Evolutionary conservation across 2,329 filamentous ascomycete species (phyloP).

Genomic region (Aureobasidium lini): DNA sequence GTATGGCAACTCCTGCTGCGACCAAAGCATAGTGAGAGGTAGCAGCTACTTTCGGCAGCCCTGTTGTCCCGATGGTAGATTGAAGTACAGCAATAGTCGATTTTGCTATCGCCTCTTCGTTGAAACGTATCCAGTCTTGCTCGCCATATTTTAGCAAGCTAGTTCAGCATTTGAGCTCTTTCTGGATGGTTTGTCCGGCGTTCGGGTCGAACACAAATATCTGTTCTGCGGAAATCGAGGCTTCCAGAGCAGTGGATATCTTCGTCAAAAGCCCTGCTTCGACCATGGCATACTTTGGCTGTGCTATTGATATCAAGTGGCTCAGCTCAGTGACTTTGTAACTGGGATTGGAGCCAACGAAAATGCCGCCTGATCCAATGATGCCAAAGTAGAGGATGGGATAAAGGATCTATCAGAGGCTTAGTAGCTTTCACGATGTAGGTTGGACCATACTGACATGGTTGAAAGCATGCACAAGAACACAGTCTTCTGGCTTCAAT

Average conservation of each 20-base stretch:
- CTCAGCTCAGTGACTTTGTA: constrained; percentile 42
- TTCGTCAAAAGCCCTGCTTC: neutral
- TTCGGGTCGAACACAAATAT: neutral
- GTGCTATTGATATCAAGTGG: constrained; percentile 38
- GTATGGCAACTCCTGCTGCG: neutral
- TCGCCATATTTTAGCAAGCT: neutral
- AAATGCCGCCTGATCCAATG: constrained; percentile 41
- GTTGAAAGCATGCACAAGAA: constrained; percentile 18
- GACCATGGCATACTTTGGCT: constrained; percentile 41
- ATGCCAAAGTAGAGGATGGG: constrained; percentile 43
- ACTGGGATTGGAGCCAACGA: constrained; percentile 43
- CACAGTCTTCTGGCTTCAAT: neutral
- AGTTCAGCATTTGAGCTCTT: neutral
- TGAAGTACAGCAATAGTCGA: constrained; percentile 23
- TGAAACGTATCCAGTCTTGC: neutral
- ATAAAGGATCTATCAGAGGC: constrained; percentile 28
- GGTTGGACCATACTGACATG: constrained; percentile 26
- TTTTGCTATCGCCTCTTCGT: constrained; percentile 18
- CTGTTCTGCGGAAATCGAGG: neutral
- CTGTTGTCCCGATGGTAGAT: constrained; percentile 31
- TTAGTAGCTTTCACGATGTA: neutral
- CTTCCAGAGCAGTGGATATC: neutral
- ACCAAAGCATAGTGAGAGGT: constrained; percentile 31
- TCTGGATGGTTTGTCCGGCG: neutral
- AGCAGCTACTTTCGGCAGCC: constrained; percentile 34